Evolutionary conservation across 2,329 filamentous ascomycete species (phyloP), one percentile per base, ranked within the genome.

Genomic region (Fusarium sacchari): DNA sequence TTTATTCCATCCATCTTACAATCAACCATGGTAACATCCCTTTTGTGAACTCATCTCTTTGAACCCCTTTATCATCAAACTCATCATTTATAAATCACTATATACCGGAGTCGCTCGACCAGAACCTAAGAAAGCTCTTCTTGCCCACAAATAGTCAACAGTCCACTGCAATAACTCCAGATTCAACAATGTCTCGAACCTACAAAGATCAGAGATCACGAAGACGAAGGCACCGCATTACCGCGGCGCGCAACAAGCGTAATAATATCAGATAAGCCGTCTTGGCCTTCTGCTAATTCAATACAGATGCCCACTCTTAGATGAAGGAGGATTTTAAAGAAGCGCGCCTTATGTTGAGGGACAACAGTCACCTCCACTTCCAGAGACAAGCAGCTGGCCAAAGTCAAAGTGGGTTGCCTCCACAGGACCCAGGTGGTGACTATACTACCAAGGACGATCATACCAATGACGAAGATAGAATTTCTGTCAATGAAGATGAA

Each of bases 401-500:
- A 52, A 8, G 1, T 9, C 30, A 34, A 36, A 52, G 49, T 10
- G n/a, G 1, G 18, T 7, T 11, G 10, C 9, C 13, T 28, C 2
- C 6, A 6, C 7, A 18, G 43, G 18, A 52, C 8, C 13, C 6
- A 36, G 14, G 20, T 13, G 30, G 24, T 8, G 30, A 20, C 17
- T 34, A 3, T 22, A 9, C 3, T 11, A 6, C 4, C 8, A n/a
- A 50, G 20, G 11, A 24, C 3, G 2, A 4, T 18, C 15, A 3
- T 18, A 2, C 17, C 6, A 17, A 34, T 24, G 17, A 36, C 5
- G 49, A 52, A 34, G 49, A 26, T 20, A 26, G 49, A 4, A 14
- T 14, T 52, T 20, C 17, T 22, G n/a, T 8, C 17, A 22, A 17
- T 47, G 20, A 0, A 30, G 44, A 28, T 22, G 13, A 28, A 47